These are phyloP conservation scores for Cyberlindnera mississippiensis DNA, from an alignment of 805 yeast genomes.

Conservation along the genomic window DNA sequence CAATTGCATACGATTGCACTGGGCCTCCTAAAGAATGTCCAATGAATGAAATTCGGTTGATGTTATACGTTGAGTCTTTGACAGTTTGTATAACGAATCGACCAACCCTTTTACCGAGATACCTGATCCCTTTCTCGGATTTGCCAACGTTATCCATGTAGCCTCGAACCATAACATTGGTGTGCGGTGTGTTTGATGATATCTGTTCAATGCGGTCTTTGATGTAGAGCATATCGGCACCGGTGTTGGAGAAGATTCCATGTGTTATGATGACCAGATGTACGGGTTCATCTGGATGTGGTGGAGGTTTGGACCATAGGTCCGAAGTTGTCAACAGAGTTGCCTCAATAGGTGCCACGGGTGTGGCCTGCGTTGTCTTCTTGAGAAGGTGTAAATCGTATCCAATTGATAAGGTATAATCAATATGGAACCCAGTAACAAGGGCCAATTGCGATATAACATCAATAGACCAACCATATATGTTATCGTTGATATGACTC, in stretches of 20 bases:
- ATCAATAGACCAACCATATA: slow-evolving; percentile 75
- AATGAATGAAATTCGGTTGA: slow-evolving; percentile 72
- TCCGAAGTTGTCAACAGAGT: slow-evolving; percentile 52
- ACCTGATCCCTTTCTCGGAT: slow-evolving; percentile 85
- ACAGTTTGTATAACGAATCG: slow-evolving; percentile 50
- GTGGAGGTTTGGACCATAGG: slow-evolving; percentile 72
- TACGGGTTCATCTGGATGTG: slow-evolving; percentile 47
- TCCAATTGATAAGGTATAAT: slow-evolving; percentile 60
- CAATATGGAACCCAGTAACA: slow-evolving; percentile 60
- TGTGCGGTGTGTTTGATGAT: slow-evolving; percentile 15
- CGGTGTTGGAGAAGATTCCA: slow-evolving; percentile 85
- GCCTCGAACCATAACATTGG: slow-evolving; percentile 75
- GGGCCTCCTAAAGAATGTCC: slow-evolving; percentile 95
- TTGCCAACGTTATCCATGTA: slow-evolving; percentile 79
- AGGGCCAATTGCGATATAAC: slow-evolving; percentile 78
- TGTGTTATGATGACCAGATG: slow-evolving; percentile 88
- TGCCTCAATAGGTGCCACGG: slow-evolving; percentile 19
- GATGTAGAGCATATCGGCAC: slow-evolving; percentile 85
- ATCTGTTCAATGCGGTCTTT: slow-evolving; percentile 69
- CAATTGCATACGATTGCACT: slow-evolving; percentile 86
- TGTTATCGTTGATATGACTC: slow-evolving; percentile 29
- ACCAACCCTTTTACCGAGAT: slow-evolving; percentile 77
- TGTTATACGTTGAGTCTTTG: slow-evolving; percentile 39
- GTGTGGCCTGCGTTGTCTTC: slow-evolving; percentile 4
- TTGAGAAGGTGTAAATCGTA: slow-evolving; percentile 32